phyloP scores from a whole-genome alignment of 148 eudicot species.

The Chenopodium berlandieri region DNA sequence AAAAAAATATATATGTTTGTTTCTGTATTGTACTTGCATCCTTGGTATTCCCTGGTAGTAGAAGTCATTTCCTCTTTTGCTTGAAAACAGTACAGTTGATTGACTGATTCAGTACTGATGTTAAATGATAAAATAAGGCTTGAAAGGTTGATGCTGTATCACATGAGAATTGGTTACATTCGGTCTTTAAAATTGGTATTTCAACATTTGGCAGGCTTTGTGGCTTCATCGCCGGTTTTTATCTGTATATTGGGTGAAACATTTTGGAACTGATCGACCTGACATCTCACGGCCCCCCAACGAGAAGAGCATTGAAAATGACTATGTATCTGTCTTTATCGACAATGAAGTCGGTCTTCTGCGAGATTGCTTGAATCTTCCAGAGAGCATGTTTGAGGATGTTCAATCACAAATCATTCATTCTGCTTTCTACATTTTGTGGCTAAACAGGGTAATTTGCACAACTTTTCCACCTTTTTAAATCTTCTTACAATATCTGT shows the following conservation, averaged over 20 bases:
- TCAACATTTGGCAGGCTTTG: slow-evolving; percentile 49
- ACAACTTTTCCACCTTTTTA: background rate
- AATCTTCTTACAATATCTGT: background rate
- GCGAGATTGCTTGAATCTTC: slow-evolving; percentile 48
- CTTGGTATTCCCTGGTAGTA: background rate
- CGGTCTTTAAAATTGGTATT: background rate
- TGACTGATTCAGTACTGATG: background rate
- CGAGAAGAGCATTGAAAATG: slow-evolving; percentile 5
- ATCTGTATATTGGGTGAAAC: slow-evolving; percentile 56
- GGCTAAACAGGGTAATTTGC: slow-evolving; percentile 57
- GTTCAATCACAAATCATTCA: slow-evolving; percentile 61
- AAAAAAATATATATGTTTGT: background rate
- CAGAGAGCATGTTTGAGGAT: slow-evolving; percentile 66
- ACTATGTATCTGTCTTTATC: slow-evolving; percentile 32
- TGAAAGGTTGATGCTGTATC: slow-evolving; percentile 1
- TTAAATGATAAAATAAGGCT: background rate
- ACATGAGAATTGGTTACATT: background rate
- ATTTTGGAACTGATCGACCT: slow-evolving; percentile 33
- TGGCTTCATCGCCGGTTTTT: slow-evolving; percentile 95
- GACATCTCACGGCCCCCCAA: slow-evolving; percentile 8
- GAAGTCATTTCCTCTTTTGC: background rate
- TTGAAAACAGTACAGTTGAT: background rate
- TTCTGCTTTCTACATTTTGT: slow-evolving; percentile 64
- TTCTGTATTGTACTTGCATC: slow-evolving; percentile 1
- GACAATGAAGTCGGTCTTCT: slow-evolving; percentile 47